phyloP scores from a whole-genome alignment of 2,329 filamentous ascomycete genomes.

The Alternaria longipes region DNA sequence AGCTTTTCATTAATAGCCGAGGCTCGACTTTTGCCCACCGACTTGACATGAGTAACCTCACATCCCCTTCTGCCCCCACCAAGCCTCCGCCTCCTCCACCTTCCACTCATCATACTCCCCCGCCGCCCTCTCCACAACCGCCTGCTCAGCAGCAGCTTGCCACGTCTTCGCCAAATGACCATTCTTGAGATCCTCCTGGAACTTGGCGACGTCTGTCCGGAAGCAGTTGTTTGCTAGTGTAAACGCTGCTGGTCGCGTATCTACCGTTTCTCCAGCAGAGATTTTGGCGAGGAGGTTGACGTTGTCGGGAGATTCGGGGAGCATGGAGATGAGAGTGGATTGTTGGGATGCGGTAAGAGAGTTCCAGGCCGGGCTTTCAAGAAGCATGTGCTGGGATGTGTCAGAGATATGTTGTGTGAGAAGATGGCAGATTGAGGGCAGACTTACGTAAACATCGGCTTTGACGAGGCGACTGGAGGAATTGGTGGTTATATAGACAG shows the following conservation, averaged over 20 bases:
- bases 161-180: constrained; percentile 67
- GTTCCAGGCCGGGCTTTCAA: constrained; percentile 43
- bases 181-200: constrained; percentile 63
- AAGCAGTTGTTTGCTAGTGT: constrained; percentile 55
- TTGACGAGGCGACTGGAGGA: constrained; percentile 41
- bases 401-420: constrained; percentile 5
- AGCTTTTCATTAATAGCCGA: no score
- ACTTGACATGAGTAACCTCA: constrained; percentile 24
- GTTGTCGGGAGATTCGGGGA: constrained; percentile 35
- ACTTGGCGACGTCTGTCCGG: constrained; percentile 63
- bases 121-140: constrained; percentile 60
- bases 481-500: constrained; percentile 45
- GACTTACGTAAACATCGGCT: constrained; percentile 42
- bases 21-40: no score
- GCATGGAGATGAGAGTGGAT: constrained; percentile 31
- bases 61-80: constrained; percentile 65
- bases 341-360: constrained; percentile 36
- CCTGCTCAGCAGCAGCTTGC: constrained; percentile 63
- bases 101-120: constrained; percentile 68
- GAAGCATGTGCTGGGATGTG: constrained; percentile 39
- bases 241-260: constrained; percentile 36
- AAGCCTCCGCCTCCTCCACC: constrained; percentile 62
- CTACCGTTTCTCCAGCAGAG: constrained; percentile 22
- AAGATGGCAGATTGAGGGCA: background rate
- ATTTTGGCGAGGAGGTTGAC: constrained; percentile 22